Conservation (phyloP, 805 yeast species). For the Saccharomycopsis malanga region DNA sequence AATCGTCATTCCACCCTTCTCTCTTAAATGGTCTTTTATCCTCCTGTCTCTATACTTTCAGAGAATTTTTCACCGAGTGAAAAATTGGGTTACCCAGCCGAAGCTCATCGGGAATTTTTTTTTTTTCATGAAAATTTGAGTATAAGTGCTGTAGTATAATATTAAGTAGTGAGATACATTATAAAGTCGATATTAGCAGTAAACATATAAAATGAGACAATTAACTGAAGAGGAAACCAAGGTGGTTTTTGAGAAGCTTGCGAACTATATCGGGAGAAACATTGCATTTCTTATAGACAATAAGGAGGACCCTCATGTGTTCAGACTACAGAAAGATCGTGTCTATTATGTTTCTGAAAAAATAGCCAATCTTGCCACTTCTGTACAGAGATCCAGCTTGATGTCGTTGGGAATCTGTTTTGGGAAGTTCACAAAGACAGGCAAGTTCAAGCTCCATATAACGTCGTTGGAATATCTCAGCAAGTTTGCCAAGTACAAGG, state of each 20-base stretch:
- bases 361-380: constrained; percentile 81
- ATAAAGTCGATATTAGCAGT: too few species aligned
- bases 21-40: too few species aligned
- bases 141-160: too few species aligned
- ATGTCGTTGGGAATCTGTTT: constrained; percentile 92
- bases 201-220: constrained; percentile 70
- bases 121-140: too few species aligned
- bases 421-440: constrained; percentile 96
- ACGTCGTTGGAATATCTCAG: constrained; percentile 82
- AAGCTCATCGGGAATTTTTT: too few species aligned
- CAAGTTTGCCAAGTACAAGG: constrained; percentile 82
- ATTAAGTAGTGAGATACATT: too few species aligned
- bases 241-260: constrained; percentile 91
- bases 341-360: constrained; percentile 87
- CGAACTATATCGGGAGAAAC: constrained; percentile 95
- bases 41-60: too few species aligned
- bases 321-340: constrained; percentile 92
- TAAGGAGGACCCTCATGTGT: constrained; percentile 79
- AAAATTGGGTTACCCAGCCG: too few species aligned
- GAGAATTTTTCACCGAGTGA: too few species aligned
- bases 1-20: too few species aligned
- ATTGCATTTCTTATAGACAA: constrained; percentile 82
- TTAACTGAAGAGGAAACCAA: constrained; percentile 96
- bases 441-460: constrained; percentile 90
- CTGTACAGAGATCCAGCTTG: constrained; percentile 79